phyloP scores from a whole-genome alignment of 345 rosid species.

The Sonneratia alba region DNA sequence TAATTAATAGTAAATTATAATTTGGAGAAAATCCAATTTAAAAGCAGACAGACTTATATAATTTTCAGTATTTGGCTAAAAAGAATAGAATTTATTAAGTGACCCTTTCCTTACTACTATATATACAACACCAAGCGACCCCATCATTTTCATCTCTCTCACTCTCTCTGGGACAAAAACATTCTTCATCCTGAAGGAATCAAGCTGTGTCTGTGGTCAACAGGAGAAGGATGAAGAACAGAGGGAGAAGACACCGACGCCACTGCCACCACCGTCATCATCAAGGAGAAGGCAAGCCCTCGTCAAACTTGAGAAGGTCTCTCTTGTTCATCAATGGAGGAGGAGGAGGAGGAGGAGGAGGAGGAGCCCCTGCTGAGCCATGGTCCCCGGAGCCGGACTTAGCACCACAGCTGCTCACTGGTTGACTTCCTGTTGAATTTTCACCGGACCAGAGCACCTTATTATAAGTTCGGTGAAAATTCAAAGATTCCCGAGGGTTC shows the following conservation, averaged over 20 bases:
- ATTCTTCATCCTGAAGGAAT: background rate
- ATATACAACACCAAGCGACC: no score
- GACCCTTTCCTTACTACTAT: no score
- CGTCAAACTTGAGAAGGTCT: background rate
- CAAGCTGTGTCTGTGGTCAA: background rate
- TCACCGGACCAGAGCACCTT: no score
- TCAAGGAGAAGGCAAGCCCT: background rate
- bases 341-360: background rate
- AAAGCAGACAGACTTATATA: no score
- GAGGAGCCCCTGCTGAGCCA: conserved; percentile 7
- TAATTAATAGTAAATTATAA: no score
- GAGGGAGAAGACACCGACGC: background rate
- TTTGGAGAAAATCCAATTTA: no score
- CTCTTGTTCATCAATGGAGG: background rate
- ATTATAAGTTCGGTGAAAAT: no score
- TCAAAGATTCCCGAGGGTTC: background rate
- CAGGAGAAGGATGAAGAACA: conserved; percentile 7
- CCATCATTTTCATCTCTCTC: no score
- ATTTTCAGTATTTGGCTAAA: no score
- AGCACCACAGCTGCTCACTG: no score
- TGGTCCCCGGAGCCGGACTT: conserved; percentile 11
- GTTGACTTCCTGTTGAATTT: no score
- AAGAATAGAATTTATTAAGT: no score
- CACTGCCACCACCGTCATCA: background rate
- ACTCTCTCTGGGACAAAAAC: background rate